Conservation (phyloP, 1,139 yeast species). For the Starmera stellimalicola region DNA sequence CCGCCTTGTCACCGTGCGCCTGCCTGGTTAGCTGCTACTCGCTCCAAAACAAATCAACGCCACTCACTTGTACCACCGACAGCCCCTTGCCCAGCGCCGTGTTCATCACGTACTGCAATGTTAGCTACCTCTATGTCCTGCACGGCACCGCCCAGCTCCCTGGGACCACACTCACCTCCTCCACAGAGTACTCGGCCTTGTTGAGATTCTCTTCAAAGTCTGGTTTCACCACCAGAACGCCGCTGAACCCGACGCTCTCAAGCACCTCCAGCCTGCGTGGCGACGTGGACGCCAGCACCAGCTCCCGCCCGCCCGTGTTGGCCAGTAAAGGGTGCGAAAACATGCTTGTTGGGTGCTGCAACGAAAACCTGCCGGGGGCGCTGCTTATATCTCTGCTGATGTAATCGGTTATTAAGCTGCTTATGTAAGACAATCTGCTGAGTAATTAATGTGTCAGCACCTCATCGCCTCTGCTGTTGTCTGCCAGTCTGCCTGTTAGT, state of each 20-base stretch:
- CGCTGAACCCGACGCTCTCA: conserved; percentile 48
- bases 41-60: conserved; percentile 2
- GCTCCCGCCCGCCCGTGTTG: conserved; percentile 21
- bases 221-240: conserved; percentile 42
- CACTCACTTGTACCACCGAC: conserved; percentile 34
- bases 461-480: no score
- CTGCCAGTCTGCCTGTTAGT: no score
- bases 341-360: no score
- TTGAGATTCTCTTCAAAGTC: conserved; percentile 66
- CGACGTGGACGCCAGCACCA: conserved; percentile 76
- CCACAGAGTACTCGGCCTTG: conserved; percentile 39
- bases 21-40: conserved; percentile 2
- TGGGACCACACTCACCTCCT: conserved; percentile 23
- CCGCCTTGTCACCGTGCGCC: conserved; percentile 11
- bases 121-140: no score
- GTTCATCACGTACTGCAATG: conserved; percentile 46
- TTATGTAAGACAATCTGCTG: no score
- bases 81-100: conserved; percentile 69
- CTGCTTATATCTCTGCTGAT: no score
- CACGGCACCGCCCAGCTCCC: neutral
- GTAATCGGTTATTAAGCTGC: no score
- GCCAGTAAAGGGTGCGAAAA: conserved; percentile 25
- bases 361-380: no score
- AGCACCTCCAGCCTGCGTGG: conserved; percentile 72
- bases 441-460: no score